Conservation (phyloP, 768 basidiomycete genomes). For the Tricholoma sp. region DNA sequence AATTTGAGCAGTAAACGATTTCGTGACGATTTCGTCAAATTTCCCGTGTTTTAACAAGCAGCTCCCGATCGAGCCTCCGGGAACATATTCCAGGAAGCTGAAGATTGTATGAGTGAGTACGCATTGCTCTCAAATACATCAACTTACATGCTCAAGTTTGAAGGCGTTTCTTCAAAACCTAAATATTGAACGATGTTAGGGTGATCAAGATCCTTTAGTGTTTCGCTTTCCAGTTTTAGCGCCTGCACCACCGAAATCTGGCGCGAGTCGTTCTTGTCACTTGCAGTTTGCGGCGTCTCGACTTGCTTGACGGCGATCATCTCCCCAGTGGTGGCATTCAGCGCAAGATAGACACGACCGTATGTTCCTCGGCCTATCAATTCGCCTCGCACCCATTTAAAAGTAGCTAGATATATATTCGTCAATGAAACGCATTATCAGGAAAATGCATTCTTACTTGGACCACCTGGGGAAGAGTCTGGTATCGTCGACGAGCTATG, state of each 20-base stretch:
- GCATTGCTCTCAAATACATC: background rate
- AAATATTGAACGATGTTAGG: constrained; percentile 97
- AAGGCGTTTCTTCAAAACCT: constrained; percentile 86
- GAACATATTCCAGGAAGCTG: constrained; percentile 98
- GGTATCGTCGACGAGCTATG: constrained; percentile 37
- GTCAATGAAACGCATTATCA: constrained; percentile 13
- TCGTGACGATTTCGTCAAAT: constrained; percentile 88
- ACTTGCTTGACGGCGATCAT: constrained; percentile 99
- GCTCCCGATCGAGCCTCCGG: constrained; percentile 92
- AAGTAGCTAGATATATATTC: constrained; percentile 53
- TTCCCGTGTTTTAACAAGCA: constrained; percentile 88
- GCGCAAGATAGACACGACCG: constrained; percentile 91
- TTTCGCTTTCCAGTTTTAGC: constrained; percentile 92
- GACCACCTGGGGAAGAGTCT: constrained; percentile 58
- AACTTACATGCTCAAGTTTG: constrained; percentile 87
- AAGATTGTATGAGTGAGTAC: background rate
- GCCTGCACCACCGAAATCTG: constrained; percentile 86
- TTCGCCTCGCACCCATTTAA: constrained; percentile 98
- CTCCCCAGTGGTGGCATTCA: constrained; percentile 95
- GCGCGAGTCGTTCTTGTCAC: constrained; percentile 85
- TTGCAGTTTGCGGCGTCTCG: constrained; percentile 86
- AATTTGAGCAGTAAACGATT: constrained; percentile 90
- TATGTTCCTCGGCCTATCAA: constrained; percentile 97
- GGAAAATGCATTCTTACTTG: constrained; percentile 48
- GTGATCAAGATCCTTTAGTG: constrained; percentile 93